These are phyloP conservation scores for Eucalyptus curtisii DNA, from an alignment of 345 rosid species.

Conservation along the genomic window DNA sequence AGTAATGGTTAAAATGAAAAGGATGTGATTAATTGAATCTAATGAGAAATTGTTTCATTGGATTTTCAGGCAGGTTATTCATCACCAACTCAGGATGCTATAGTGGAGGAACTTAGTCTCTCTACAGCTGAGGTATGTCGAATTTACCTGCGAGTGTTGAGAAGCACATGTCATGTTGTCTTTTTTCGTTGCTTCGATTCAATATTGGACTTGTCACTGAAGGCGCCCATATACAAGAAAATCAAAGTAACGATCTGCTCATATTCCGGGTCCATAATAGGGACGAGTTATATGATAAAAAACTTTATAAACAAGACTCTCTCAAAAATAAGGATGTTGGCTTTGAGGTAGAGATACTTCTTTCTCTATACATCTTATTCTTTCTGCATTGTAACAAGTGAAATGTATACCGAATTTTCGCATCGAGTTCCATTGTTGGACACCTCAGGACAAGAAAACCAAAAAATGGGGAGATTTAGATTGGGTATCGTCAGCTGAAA, in stretches of 20 bases:
- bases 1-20: not conserved
- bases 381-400: not conserved
- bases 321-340: not conserved
- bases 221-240: not conserved
- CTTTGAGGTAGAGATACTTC: not conserved
- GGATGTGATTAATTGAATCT: not conserved
- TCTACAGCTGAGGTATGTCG: slow-evolving; percentile 47
- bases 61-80: slow-evolving; percentile 76
- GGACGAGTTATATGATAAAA: not conserved
- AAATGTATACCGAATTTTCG: not conserved
- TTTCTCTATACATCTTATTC: not conserved
- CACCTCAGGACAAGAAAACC: not conserved
- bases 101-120: slow-evolving; percentile 57
- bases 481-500: not conserved
- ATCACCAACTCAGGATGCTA: slow-evolving; percentile 80
- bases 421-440: not conserved
- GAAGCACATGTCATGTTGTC: not conserved
- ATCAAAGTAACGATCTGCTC: not conserved
- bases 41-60: not conserved
- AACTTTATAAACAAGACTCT: not conserved
- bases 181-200: not conserved
- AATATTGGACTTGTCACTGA: not conserved
- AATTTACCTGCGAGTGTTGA: not conserved
- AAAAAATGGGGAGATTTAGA: not conserved
- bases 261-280: not conserved